Evolutionary conservation across 345 rosid genomes (phyloP), one percentile per base, ranked within the genome.

Genomic region (Rubroshorea leprosula): DNA sequence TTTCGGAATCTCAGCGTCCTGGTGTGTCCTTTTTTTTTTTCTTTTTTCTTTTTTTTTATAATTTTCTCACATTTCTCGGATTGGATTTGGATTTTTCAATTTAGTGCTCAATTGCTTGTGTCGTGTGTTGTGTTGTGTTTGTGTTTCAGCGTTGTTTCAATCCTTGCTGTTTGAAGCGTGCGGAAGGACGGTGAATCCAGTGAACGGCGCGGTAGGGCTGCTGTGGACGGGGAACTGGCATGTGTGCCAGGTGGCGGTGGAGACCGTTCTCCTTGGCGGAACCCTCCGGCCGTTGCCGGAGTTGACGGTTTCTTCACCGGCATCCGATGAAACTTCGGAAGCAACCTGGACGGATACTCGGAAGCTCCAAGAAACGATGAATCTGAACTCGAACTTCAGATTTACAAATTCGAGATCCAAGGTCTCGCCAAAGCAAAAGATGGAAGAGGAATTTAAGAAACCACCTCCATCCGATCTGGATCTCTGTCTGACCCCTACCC

Each of bases 141-240:
- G n/a, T n/a, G n/a, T 56, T 4, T 4, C 80, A 93, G 99, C 87
- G 59, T 62, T 93, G 72, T 93, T 93, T 72, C 97, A 89, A 61
- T 89, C 97, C n/a, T 53, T 89, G 70, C 62, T 93, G 11, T 86
- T 81, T 55, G 97, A 93, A 75, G 99, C 96, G 6, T 89, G 97
- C 46, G 99, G 99, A 26, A 76, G 97, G 69, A 86, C 97, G 0
- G 99, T 89, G 74, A 86, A 89, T 63, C 99, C 97, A 0, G 99
- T 93, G 22, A 86, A 89, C 67, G 99, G 99, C 19, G 97, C 91
- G 22, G 96, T 89, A 14, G 98, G 99, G 13, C 87, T 93, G 31
- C 54, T 93, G n/a, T 83, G 94, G 95, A 84, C 96, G 0, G 96
- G 91, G 0, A 93, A 85, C 67, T 93, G 99, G 99, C 81, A 75